phyloP scores from a whole-genome alignment of 2,329 filamentous ascomycete genomes.

The Pyricularia sp. region DNA sequence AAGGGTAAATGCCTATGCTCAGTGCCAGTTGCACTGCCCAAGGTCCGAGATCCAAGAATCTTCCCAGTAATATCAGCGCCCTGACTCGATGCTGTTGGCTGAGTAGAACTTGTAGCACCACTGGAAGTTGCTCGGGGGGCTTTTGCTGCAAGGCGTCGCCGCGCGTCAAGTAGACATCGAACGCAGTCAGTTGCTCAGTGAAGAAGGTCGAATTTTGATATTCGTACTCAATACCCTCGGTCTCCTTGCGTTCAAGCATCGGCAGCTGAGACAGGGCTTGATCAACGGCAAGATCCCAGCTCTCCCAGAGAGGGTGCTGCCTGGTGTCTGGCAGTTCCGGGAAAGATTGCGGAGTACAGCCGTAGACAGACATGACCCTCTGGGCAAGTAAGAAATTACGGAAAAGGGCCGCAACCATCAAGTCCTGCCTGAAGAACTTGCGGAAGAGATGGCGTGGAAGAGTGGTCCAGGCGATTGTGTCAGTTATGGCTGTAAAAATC shows the following conservation, averaged over 20 bases:
- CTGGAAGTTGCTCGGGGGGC: constrained; percentile 86
- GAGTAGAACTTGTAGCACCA: constrained; percentile 87
- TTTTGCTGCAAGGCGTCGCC: constrained; percentile 71
- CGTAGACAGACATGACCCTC: constrained; percentile 89
- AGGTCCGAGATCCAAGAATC: constrained; percentile 87
- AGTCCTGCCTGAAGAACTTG: constrained; percentile 90
- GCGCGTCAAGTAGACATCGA: constrained; percentile 84
- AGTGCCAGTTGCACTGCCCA: constrained; percentile 98
- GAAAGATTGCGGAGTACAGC: constrained; percentile 86
- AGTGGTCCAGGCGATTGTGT: constrained; percentile 97
- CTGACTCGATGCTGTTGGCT: constrained; percentile 90
- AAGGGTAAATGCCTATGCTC: constrained; percentile 97
- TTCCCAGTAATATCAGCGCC: constrained; percentile 80
- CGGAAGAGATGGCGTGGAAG: constrained; percentile 83
- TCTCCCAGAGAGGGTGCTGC: constrained; percentile 89
- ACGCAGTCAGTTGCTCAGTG: constrained; percentile 90
- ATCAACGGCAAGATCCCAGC: constrained; percentile 94
- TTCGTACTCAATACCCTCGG: constrained; percentile 63
- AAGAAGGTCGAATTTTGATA: constrained; percentile 95
- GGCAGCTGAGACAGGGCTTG: constrained; percentile 86
- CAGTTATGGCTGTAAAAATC: constrained; percentile 98
- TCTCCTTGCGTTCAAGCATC: constrained; percentile 67
- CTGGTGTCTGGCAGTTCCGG: constrained; percentile 90
- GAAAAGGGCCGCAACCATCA: constrained; percentile 98
- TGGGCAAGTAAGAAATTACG: constrained; percentile 92